These are phyloP conservation scores for Aspergillus coremiiformis DNA, from an alignment of 495 filamentous ascomycete species.

Conservation along the genomic window DNA sequence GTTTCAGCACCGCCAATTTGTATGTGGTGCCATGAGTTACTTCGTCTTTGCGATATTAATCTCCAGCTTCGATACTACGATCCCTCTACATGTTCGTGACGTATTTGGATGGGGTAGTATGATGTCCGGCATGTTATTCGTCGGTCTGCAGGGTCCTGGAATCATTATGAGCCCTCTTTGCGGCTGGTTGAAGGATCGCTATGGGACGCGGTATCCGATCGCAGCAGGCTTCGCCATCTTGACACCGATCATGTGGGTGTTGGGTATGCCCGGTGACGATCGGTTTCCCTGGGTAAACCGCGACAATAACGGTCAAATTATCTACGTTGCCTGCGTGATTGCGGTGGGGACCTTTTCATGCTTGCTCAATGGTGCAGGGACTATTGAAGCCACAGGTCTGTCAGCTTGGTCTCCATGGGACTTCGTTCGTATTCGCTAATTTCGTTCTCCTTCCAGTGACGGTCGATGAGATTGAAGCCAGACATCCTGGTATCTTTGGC, in stretches of 20 bases:
- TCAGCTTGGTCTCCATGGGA: not conserved
- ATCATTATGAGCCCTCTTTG: slow-evolving; percentile 16
- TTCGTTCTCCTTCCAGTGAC: slow-evolving; percentile 5
- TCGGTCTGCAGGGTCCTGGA: slow-evolving; percentile 14
- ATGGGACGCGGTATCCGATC: slow-evolving; percentile 17
- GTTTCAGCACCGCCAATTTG: slow-evolving; percentile 11
- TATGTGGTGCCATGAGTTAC: slow-evolving; percentile 9
- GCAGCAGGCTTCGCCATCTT: slow-evolving; percentile 13
- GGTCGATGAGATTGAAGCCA: slow-evolving; percentile 16
- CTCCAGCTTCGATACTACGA: slow-evolving; percentile 23
- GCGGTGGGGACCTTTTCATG: slow-evolving; percentile 9
- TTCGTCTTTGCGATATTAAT: slow-evolving; percentile 12
- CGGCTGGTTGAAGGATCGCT: slow-evolving; percentile 24
- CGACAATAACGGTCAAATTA: slow-evolving; percentile 1
- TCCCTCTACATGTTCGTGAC: slow-evolving; percentile 23
- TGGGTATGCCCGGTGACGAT: slow-evolving; percentile 18
- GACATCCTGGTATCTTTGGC: slow-evolving; percentile 19
- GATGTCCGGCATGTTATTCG: slow-evolving; percentile 18
- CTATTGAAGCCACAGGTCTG: slow-evolving; percentile 21
- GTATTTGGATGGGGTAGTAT: slow-evolving; percentile 18
- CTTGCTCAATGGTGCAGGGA: slow-evolving; percentile 19
- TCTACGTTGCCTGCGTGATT: slow-evolving; percentile 11
- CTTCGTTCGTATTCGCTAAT: not conserved
- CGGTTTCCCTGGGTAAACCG: slow-evolving; percentile 14
- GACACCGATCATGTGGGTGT: slow-evolving; percentile 14